Evolutionary conservation across 2,329 filamentous ascomycete genomes (phyloP), one percentile per base, ranked within the genome.

Genomic region (Pyrenochaeta sp.): DNA sequence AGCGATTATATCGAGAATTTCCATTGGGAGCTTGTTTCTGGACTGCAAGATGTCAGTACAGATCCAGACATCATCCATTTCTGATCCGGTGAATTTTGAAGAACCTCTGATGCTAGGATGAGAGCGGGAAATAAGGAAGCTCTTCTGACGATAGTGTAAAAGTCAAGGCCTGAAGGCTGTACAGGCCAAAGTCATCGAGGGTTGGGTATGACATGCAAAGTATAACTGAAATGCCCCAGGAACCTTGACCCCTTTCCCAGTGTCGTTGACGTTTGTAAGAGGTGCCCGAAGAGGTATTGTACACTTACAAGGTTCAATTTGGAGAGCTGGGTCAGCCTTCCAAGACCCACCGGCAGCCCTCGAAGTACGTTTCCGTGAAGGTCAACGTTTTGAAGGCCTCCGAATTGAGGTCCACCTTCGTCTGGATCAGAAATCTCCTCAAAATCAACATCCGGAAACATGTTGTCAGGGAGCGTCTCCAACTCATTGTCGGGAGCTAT

Each of bases 401-500:
- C 88, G 72, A 97, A 96, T 51, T 94, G 87, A 55, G 86, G 87
- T 1, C 84, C 88, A 44, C 79, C 78, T 3, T 79, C 77, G 26
- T 88, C 85, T 13, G 88, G 83, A 20, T 85, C 80, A 6, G 82
- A 78, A 26, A 84, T 68, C 13, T 81, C 76, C 27, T 80, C 72
- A 4, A 67, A 41, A 17, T 74, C 68, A 14, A 79, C 71, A 58
- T 96, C 91, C 0, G 93, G 92, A 58, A 97, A 96, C 13, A 91
- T 77, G 2, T 77, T 74, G 13, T 94, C 89, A 2, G 84, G 81
- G 22, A 97, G 77, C 21, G 78, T 77, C 60, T 89, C 84, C 34
- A 99, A 72, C 61, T 96, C 89, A 62, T 99, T 97, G 63, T 96
- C 91, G 7, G 93, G 91, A 5, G 89, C 91, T 53, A 94, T 83